Evolutionary conservation across 768 basidiomycete genomes (phyloP).

Genomic region (Collybia sordida): DNA sequence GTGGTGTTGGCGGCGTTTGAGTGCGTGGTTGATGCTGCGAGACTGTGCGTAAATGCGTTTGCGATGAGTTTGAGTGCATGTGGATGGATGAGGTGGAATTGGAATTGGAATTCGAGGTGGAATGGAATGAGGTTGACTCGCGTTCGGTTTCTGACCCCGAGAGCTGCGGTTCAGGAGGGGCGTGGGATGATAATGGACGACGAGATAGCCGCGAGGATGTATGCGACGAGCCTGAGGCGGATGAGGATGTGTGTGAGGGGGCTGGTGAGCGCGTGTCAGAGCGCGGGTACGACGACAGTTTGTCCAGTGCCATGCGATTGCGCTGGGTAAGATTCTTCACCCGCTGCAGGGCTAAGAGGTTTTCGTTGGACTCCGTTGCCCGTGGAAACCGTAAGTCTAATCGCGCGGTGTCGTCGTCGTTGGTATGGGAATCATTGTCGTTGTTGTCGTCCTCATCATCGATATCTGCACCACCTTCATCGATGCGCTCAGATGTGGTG

Average conservation of each 20-base stretch:
- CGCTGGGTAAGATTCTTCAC: conserved; percentile 70
- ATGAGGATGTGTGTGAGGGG: conserved; percentile 35
- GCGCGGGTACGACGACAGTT: conserved; percentile 59
- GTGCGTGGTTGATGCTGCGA: conserved; percentile 7
- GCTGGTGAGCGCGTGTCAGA: conserved; percentile 43
- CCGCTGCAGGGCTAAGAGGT: conserved; percentile 59
- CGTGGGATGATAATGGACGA: conserved; percentile 30
- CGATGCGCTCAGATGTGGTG: not conserved
- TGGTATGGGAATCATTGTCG: conserved; percentile 3
- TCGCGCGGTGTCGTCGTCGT: conserved; percentile 46
- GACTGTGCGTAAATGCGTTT: conserved; percentile 15
- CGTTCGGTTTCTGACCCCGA: conserved; percentile 87
- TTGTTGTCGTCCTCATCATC: conserved; percentile 52
- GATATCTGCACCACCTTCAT: conserved; percentile 18
- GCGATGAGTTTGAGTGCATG: conserved; percentile 17
- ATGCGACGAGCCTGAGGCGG: conserved; percentile 27
- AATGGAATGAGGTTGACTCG: conserved; percentile 38
- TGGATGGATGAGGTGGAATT: conserved; percentile 21
- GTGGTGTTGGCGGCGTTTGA: conserved; percentile 6
- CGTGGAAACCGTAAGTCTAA: conserved; percentile 29
- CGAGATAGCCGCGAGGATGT: conserved; percentile 31
- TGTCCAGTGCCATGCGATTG: conserved; percentile 73
- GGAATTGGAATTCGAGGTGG: conserved; percentile 26
- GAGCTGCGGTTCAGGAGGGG: conserved; percentile 18
- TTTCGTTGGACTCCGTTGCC: conserved; percentile 42